phyloP scores from a whole-genome alignment of 345 rosid genomes.

The Rhodamnia rubescens region DNA sequence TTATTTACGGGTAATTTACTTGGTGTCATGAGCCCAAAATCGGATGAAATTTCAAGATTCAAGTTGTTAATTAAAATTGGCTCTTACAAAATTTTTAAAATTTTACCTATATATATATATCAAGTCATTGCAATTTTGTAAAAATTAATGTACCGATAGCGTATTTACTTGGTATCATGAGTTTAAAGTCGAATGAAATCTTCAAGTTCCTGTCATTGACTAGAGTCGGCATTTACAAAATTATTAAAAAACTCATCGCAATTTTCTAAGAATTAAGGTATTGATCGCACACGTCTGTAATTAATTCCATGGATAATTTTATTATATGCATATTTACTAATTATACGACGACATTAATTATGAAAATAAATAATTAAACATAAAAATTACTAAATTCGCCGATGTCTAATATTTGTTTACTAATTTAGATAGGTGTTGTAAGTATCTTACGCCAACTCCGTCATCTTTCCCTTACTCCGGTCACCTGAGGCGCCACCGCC shows the following conservation, averaged over 20 bases:
- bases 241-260: neutral
- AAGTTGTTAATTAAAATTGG: fast-evolving
- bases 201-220: no score
- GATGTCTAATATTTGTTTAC: neutral
- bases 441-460: fast-evolving
- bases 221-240: no score
- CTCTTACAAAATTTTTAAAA: no score
- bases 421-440: neutral
- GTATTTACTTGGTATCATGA: no score
- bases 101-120: no score
- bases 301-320: no score
- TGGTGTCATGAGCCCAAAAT: fast-evolving
- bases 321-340: neutral
- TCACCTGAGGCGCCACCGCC: neutral
- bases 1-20: fast-evolving
- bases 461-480: neutral
- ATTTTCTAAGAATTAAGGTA: neutral
- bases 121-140: fast-evolving
- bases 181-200: no score
- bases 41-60: fast-evolving
- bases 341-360: neutral
- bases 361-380: neutral
- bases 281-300: neutral
- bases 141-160: neutral
- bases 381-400: neutral